phyloP scores from a whole-genome alignment of 495 filamentous ascomycete genomes.

The Lophiotrema nucula region DNA sequence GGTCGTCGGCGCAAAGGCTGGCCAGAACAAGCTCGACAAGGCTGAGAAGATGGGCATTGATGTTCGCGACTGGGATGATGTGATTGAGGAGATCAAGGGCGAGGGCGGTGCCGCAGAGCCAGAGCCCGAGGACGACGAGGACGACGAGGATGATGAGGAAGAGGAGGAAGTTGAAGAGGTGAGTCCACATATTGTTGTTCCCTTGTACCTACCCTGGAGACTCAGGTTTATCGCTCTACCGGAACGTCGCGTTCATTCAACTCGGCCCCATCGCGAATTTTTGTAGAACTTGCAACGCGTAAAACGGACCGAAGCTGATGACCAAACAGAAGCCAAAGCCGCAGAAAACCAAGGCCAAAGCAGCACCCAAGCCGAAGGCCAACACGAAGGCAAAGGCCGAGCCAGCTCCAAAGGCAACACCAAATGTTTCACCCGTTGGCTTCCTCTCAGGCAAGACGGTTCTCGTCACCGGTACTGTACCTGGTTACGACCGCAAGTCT shows the following conservation, averaged over 20 bases:
- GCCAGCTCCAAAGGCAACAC: slow-evolving; percentile 9
- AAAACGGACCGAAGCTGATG: neutral
- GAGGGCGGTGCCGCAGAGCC: slow-evolving; percentile 4
- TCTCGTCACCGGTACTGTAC: slow-evolving; percentile 20
- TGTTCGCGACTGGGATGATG: slow-evolving; percentile 18
- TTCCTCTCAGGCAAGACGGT: slow-evolving; percentile 21
- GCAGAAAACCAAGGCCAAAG: slow-evolving; percentile 7
- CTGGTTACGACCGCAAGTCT: slow-evolving; percentile 16
- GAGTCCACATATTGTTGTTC: neutral
- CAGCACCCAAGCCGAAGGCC: slow-evolving; percentile 7
- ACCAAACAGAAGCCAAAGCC: slow-evolving; percentile 5
- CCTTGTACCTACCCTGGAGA: too few species aligned
- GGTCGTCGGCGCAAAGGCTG: slow-evolving; percentile 14
- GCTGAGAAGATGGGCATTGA: slow-evolving; percentile 20
- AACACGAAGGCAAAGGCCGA: slow-evolving; percentile 25
- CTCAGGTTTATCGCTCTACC: neutral
- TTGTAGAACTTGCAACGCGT: too few species aligned
- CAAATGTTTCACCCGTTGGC: neutral
- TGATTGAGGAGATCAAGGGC: slow-evolving; percentile 23
- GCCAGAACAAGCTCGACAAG: slow-evolving; percentile 24
- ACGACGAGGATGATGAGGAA: slow-evolving; percentile 17
- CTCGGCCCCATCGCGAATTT: too few species aligned
- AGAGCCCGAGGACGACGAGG: slow-evolving; percentile 11
- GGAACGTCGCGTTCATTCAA: neutral
- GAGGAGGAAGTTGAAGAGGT: slow-evolving; percentile 24